Evolutionary conservation across 495 filamentous ascomycete species (phyloP), one percentile per base, ranked within the genome.

Genomic region (Podospora bellae-mahoneyi): DNA sequence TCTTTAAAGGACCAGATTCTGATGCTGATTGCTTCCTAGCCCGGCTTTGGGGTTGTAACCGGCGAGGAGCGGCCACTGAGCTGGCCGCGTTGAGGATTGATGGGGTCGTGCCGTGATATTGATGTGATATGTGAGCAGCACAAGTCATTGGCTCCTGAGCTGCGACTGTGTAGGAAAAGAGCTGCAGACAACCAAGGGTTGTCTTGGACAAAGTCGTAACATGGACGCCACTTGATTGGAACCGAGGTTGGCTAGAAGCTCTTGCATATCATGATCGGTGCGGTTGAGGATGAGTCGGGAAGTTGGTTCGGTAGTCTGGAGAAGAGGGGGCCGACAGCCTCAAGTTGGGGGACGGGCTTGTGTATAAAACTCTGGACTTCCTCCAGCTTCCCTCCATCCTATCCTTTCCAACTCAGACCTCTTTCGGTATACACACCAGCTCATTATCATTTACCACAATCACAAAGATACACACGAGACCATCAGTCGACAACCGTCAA

Each of bases 81-180:
- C 34, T 39, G 10, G 10, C 34, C 34, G 34, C 34, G 34, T 39
- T 5, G 10, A 48, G 39, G 13, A 48, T 2, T 48, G 39, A 48
- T 48, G 39, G 15, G 39, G 39, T 48, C 39, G 13, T 48, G 39
- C 39, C 39, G 18, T 20, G 55, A 58, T 58, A 26, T 26, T 58
- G 55, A 26, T 58, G 55, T 58, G 55, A 58, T 19, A 58, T 58
- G 55, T 58, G 55, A 58, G n/a, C 55, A 58, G 55, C 55, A 58
- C 23, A 19, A 26, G 23, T 58, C 55, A 58, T 58, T 58, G 55
- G 55, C n/a, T 26, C n/a, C 2, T 13, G 15, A 48, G 2, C 0
- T 48, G 39, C 39, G 39, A 48, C 15, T 48, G 9, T 48, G 39
- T 48, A 48, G 39, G 39, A 9, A 16, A 48, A 9, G 5, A 48